phyloP scores from a whole-genome alignment of 78 protist genomes.

The Anaeramoeba flamelloides region DNA sequence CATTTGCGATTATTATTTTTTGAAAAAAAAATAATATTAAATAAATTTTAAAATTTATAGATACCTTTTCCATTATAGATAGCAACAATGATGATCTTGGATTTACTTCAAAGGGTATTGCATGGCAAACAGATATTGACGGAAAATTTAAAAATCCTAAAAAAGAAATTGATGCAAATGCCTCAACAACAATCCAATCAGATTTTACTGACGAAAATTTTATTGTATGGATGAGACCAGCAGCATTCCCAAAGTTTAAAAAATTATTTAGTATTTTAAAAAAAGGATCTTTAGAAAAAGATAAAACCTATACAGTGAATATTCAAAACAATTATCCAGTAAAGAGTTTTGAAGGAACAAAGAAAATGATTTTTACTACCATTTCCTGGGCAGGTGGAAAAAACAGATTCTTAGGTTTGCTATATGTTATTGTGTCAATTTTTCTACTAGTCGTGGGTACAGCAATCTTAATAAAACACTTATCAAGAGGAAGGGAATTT shows the following conservation, averaged over 20 bases:
- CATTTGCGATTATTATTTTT: too few species aligned
- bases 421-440: too few species aligned
- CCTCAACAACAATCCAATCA: too few species aligned
- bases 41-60: too few species aligned
- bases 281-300: constrained; percentile 2
- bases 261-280: constrained; percentile 60
- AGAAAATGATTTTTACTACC: constrained; percentile 67
- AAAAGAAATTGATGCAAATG: too few species aligned
- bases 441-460: too few species aligned
- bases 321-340: constrained; percentile 51
- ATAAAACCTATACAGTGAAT: constrained; percentile 34
- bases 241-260: constrained; percentile 75
- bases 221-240: constrained; percentile 89
- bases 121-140: background rate
- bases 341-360: constrained; percentile 44
- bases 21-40: too few species aligned
- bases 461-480: too few species aligned
- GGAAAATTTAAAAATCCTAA: too few species aligned
- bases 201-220: constrained; percentile 56
- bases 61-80: background rate
- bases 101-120: background rate
- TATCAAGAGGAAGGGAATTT: too few species aligned
- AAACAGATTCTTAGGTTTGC: constrained; percentile 74
- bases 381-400: constrained; percentile 86
- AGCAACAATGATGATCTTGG: background rate